Evolutionary conservation across 805 yeast genomes (phyloP).

Genomic region (Barnettozyma sucrosica): DNA sequence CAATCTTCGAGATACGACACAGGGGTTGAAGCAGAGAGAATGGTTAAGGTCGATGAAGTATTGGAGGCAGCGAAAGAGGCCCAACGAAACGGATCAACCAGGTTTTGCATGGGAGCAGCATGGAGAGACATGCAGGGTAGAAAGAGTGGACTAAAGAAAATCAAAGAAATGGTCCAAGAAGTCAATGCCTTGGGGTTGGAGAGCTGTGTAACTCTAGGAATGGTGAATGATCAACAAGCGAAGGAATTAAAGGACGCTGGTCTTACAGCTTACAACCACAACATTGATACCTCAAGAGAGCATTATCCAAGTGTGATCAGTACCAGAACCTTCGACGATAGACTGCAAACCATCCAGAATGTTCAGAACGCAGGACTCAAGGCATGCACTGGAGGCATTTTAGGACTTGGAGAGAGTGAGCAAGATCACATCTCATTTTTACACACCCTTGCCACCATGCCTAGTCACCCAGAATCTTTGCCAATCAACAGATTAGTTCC

Average conservation of each 20-base stretch:
- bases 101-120: slow-evolving; percentile 84
- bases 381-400: slow-evolving; percentile 76
- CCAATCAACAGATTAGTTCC: slow-evolving; percentile 80
- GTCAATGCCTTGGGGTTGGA: slow-evolving; percentile 68
- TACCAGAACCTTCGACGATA: slow-evolving; percentile 66
- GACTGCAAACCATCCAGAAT: slow-evolving; percentile 58
- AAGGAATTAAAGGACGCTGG: slow-evolving; percentile 58
- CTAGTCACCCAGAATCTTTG: slow-evolving; percentile 70
- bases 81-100: slow-evolving; percentile 62
- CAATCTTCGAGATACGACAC: slow-evolving; percentile 67
- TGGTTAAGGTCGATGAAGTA: slow-evolving; percentile 58
- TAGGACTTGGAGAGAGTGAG: slow-evolving; percentile 71
- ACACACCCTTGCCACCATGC: slow-evolving; percentile 61
- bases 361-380: slow-evolving; percentile 59
- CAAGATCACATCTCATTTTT: slow-evolving; percentile 68
- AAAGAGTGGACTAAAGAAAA: slow-evolving; percentile 56
- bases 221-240: slow-evolving; percentile 66
- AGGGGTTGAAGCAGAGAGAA: slow-evolving; percentile 63
- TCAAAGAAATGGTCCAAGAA: slow-evolving; percentile 56
- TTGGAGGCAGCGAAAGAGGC: slow-evolving; percentile 59
- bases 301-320: slow-evolving; percentile 69
- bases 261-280: slow-evolving; percentile 76
- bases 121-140: slow-evolving; percentile 85
- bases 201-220: slow-evolving; percentile 76
- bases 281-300: slow-evolving; percentile 73